Conservation (phyloP, 2,329 filamentous ascomycete species). For the Mycosphaerella sp. region DNA sequence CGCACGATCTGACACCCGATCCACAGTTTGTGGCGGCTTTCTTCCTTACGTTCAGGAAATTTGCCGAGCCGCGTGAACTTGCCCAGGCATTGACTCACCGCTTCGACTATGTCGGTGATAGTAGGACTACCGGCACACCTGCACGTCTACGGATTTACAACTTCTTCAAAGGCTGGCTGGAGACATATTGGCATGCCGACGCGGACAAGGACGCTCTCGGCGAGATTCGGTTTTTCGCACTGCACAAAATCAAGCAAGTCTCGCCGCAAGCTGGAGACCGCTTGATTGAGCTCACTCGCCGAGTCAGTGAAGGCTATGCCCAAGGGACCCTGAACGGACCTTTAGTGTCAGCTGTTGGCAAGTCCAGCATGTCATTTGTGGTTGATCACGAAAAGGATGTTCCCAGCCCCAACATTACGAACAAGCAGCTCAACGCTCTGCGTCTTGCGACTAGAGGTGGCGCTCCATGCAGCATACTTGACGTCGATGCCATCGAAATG, state of each 20-base stretch:
- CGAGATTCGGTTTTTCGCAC: conserved; percentile 74
- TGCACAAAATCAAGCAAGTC: conserved; percentile 59
- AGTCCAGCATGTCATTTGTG: conserved; percentile 70
- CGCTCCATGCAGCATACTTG: conserved; percentile 66
- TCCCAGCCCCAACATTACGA: conserved; percentile 64
- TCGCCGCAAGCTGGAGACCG: conserved; percentile 73
- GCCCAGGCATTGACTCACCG: conserved; percentile 79
- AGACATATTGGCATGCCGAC: conserved; percentile 86
- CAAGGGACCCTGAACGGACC: conserved; percentile 25
- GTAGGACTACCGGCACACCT: conserved; percentile 65
- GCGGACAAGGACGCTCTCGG: conserved; percentile 70
- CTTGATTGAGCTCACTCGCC: conserved; percentile 71
- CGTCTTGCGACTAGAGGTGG: conserved; percentile 68
- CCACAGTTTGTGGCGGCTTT: conserved; percentile 89
- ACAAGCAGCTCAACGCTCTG: conserved; percentile 68
- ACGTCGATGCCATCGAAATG: conserved; percentile 86
- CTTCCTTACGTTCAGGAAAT: conserved; percentile 91
- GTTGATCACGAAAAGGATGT: conserved; percentile 49
- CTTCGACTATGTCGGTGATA: conserved; percentile 84
- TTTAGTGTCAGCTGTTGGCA: conserved; percentile 81
- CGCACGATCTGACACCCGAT: conserved; percentile 87
- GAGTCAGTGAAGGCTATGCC: conserved; percentile 60
- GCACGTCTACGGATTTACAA: conserved; percentile 92
- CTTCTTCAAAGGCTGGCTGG: conserved; percentile 93
- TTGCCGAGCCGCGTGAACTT: conserved; percentile 73